Evolutionary conservation across 352 stramenopile species (phyloP), one percentile per base, ranked within the genome.

Genomic region (Thraustochytrium sp.): DNA sequence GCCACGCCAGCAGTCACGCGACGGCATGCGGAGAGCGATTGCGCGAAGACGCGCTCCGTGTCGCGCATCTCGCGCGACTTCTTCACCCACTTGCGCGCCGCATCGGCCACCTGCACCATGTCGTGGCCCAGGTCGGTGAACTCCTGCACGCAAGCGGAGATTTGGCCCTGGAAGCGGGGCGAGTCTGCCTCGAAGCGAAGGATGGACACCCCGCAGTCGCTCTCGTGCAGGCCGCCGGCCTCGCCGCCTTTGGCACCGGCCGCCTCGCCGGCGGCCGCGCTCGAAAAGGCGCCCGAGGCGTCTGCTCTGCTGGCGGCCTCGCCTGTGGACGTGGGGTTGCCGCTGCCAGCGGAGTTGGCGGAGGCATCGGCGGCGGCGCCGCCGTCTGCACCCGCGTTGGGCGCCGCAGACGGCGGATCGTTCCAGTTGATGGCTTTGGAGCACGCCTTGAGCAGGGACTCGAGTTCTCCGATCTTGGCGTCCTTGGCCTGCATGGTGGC

Each of bases 31-130:
- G 18, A n/a, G 18, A 80, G 31, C 16, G 68, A 42, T 8, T 3
- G 26, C 9, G 68, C 68, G 46, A 80, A 80, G 18, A 13, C 48
- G 8, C 31, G 42, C 68, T 80, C 68, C 3, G 44, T 44, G 2
- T 80, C 68, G 26, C 38, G 46, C 4, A 80, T 42, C 13, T 80
- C 68, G 26, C 46, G 23, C 8, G 51, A 63, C 16, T 44, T 42
- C 51, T 80, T 80, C 11, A 21, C 13, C 68, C 68, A 80, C 51
- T 80, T 80, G 34, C 53, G 48, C 4, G 68, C 76, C 9, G 68
- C 68, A 23, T 80, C 68, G 9, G 63, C 16, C 8, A 80, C 3
- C n/a, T 80, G 31, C 31, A 26, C 53, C 26, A 80, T 46, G 53
- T 72, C 23, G 23, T 55, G 44, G 8, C 23, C n/a, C 2, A 80